Base-by-base conservation (phyloP, 2,329 filamentous ascomycete genomes). In the Helotiales sp. region DNA sequence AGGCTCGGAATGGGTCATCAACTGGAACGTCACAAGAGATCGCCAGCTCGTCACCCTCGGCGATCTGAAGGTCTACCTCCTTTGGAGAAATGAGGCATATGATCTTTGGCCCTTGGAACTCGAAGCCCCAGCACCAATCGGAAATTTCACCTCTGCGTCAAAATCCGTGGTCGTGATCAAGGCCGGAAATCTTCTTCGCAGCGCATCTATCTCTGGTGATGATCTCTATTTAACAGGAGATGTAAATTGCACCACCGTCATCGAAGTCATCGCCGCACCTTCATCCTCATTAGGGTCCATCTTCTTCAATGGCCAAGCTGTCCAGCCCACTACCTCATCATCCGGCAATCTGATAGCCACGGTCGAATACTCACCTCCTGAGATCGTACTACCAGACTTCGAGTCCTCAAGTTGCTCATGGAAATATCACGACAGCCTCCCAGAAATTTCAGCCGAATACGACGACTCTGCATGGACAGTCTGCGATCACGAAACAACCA, bases 391-490 rank as follows among this genome's bases (percentile, higher is more conserved):
- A 6, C 40, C 40, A 19, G 40, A 44, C 10, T 27, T 44, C 22
- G 24, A 19, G 9, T 81, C 10, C 74, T 91, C 2, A 73, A 76
- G 10, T 67, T 75, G 1, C 70, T 88, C 7, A 1, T 93, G 90
- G 90, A 84, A 84, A 66, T 84, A 82, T 55, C 68, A 89, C 22
- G 83, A 93, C 71, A 83, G 81, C 0, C 80, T 93, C 1, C 89
- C 90, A 0, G 90, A 93, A 68, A 75, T 89, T 8, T 36, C 52
- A 19, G 58, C 75, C 0, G 71, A 67, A 2, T 93, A 91, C 65
- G 82, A 90, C 51, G 90, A 93, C 70, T 79, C 79, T 2, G 71
- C 72, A 7, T 93, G 90, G 90, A 77, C 77, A 0, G 83, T 88
- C 67, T 77, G 55, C n/a, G 27, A 54, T 27, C 52, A 58, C 19